Conservation (phyloP, 1,284 basidiomycete species). For the Pascua sp. region DNA sequence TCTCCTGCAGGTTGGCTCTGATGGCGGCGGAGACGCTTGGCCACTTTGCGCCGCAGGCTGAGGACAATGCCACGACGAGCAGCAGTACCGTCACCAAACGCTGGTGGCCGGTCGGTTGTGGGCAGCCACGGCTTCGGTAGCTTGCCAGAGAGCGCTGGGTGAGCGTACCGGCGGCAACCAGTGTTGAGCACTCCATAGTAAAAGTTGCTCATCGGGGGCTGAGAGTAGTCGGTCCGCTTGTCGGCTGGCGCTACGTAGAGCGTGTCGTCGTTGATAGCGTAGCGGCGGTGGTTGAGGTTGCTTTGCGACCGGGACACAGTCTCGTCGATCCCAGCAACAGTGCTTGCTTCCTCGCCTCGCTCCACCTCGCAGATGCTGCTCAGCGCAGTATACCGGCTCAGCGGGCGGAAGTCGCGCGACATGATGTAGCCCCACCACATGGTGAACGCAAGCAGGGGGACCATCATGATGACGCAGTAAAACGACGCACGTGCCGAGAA, state of each 20-base stretch:
- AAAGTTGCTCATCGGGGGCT: slow-evolving; percentile 91
- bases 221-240: slow-evolving; percentile 85
- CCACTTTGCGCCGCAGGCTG: slow-evolving; percentile 43
- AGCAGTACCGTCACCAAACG: slow-evolving; percentile 51
- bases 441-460: slow-evolving; percentile 73
- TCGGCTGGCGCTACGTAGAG: slow-evolving; percentile 90
- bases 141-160: slow-evolving; percentile 81
- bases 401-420: slow-evolving; percentile 63
- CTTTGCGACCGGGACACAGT: slow-evolving; percentile 78
- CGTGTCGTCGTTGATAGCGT: slow-evolving; percentile 89
- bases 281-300: slow-evolving; percentile 74
- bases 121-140: slow-evolving; percentile 90
- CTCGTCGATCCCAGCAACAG: slow-evolving; percentile 68
- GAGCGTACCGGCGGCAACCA: slow-evolving; percentile 71
- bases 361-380: slow-evolving; percentile 84
- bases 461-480: slow-evolving; percentile 65
- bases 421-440: slow-evolving; percentile 76
- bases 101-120: slow-evolving; percentile 62
- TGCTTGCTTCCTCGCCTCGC: slow-evolving; percentile 73
- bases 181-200: slow-evolving; percentile 80
- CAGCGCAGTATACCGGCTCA: slow-evolving; percentile 73
- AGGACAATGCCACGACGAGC: slow-evolving; percentile 35
- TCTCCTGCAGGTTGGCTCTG: slow-evolving; percentile 5
- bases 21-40: slow-evolving; percentile 34
- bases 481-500: slow-evolving; percentile 66